Percentiles rank a stretch among this genome's conserved stretches.
phyloP scores from a whole-genome alignment of 805 yeast genomes.

The Ogataea sp. region DNA sequence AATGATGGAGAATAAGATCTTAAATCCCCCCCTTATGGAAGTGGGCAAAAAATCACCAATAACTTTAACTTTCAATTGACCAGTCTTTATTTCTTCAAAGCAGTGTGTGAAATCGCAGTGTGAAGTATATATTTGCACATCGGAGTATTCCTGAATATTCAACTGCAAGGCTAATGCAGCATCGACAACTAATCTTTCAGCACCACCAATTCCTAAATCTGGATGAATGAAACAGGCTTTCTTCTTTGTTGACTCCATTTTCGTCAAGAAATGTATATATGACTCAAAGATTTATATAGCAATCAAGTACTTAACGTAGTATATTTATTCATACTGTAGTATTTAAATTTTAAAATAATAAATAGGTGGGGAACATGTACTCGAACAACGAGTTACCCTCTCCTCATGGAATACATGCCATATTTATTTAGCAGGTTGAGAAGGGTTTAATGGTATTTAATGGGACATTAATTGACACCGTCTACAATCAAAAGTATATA shows the following conservation, averaged over 20 bases:
- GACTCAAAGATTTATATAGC: too few species aligned
- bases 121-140: conserved; percentile 69
- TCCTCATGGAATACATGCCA: too few species aligned
- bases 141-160: conserved; percentile 26
- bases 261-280: background rate
- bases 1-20: conserved; percentile 73
- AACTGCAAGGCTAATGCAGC: conserved; percentile 80
- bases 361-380: too few species aligned
- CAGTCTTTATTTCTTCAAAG: conserved; percentile 77
- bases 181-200: conserved; percentile 94
- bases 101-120: conserved; percentile 85
- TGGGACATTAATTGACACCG: too few species aligned
- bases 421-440: too few species aligned
- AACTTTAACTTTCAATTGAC: conserved; percentile 53
- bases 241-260: conserved; percentile 16
- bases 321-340: too few species aligned
- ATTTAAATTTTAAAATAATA: too few species aligned
- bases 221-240: conserved; percentile 88
- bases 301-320: too few species aligned
- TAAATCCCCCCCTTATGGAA: conserved; percentile 52
- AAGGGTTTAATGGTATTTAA: too few species aligned
- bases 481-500: too few species aligned
- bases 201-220: conserved; percentile 96
- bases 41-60: conserved; percentile 84
- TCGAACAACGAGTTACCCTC: too few species aligned